A percentile compares a stretch with the other conserved stretches of the same genome.
These are phyloP conservation scores for Blastocystis sp. DNA, from an alignment of 352 stramenopile species.

Conservation along the genomic window DNA sequence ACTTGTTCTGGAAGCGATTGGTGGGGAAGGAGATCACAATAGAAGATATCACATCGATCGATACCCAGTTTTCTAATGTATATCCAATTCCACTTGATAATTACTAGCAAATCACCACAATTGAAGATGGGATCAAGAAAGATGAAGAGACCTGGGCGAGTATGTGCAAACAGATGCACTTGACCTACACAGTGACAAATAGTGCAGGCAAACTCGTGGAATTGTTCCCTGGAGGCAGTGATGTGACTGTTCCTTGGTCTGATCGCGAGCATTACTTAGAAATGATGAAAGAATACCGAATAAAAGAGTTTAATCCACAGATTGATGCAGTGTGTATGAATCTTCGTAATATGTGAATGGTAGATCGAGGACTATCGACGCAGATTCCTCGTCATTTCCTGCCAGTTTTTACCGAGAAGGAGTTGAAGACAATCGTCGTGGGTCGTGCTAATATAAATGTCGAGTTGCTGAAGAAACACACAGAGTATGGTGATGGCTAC, in stretches of 20 bases:
- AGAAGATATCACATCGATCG: constrained; percentile 75
- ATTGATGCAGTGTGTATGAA: constrained; percentile 68
- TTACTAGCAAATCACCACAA: constrained; percentile 6
- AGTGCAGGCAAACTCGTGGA: constrained; percentile 48
- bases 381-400: constrained; percentile 79
- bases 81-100: neutral
- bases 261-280: constrained; percentile 61
- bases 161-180: constrained; percentile 29
- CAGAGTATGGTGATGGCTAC: constrained; percentile 79
- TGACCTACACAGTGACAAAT: constrained; percentile 61
- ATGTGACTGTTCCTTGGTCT: constrained; percentile 47
- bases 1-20: constrained; percentile 82
- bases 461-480: constrained; percentile 66
- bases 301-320: constrained; percentile 57
- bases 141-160: neutral
- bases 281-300: constrained; percentile 45
- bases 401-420: constrained; percentile 67
- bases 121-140: neutral
- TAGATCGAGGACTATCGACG: constrained; percentile 72
- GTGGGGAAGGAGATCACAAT: constrained; percentile 72
- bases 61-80: constrained; percentile 72
- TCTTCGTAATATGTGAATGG: neutral
- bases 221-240: constrained; percentile 45
- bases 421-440: constrained; percentile 65
- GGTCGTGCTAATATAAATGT: constrained; percentile 65